A percentile compares a stretch with the other conserved stretches of the same genome.
Evolutionary conservation across 2,329 filamentous ascomycete genomes (phyloP).

Genomic region (Fusarium torulosum): DNA sequence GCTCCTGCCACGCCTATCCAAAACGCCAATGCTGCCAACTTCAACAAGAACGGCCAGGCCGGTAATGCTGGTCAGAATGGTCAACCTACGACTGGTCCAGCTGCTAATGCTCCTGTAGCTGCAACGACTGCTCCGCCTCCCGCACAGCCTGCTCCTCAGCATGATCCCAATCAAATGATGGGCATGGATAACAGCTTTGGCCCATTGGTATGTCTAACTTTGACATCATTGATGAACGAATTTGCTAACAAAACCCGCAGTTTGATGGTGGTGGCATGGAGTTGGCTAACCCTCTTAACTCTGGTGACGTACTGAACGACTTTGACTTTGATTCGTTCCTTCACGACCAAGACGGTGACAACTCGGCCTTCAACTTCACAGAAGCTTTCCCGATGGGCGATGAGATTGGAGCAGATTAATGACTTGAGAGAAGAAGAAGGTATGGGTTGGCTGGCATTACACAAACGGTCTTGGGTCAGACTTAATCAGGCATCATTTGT

Average conservation of each 20-base stretch:
- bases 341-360: constrained; percentile 65
- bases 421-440: constrained; percentile 21
- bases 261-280: constrained; percentile 62
- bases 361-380: constrained; percentile 67
- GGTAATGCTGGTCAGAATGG: constrained; percentile 50
- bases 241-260: constrained; percentile 42
- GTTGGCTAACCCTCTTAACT: constrained; percentile 67
- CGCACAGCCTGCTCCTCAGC: constrained; percentile 34
- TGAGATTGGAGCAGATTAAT: constrained; percentile 70
- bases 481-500: constrained; percentile 58
- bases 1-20: constrained; percentile 74
- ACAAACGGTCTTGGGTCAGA: constrained; percentile 50
- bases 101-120: constrained; percentile 49
- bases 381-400: constrained; percentile 65
- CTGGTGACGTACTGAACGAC: constrained; percentile 71
- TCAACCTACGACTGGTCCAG: constrained; percentile 48
- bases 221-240: constrained; percentile 10
- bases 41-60: constrained; percentile 55
- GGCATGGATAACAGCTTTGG: constrained; percentile 58
- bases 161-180: constrained; percentile 55
- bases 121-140: constrained; percentile 50
- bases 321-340: constrained; percentile 78
- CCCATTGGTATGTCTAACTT: constrained; percentile 57
- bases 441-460: constrained; percentile 47
- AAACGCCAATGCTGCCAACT: constrained; percentile 54